Conservation (phyloP, 345 rosid species). For the Citrus mangshanensis region DNA sequence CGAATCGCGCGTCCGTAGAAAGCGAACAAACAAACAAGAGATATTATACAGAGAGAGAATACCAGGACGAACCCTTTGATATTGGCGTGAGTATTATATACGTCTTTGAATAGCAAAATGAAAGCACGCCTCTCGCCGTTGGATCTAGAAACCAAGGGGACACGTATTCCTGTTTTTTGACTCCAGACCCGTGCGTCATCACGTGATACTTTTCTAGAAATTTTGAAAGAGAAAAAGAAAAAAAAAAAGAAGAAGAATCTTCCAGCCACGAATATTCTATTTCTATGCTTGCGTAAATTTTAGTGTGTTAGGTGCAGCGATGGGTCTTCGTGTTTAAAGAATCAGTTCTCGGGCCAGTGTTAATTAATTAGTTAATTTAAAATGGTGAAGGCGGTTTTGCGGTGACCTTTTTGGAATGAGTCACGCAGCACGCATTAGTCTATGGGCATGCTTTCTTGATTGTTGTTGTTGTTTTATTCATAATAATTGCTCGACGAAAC, state of each 20-base stretch:
- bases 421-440: neutral
- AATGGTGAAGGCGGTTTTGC: too few species aligned
- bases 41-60: neutral
- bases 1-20: neutral
- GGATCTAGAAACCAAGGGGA: neutral
- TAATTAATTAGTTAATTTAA: too few species aligned
- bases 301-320: neutral
- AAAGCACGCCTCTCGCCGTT: neutral
- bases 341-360: too few species aligned
- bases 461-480: too few species aligned
- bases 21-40: neutral
- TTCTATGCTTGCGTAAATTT: too few species aligned
- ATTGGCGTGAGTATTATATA: too few species aligned
- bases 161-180: neutral
- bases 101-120: neutral
- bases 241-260: neutral
- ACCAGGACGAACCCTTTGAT: neutral
- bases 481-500: neutral
- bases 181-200: neutral
- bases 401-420: neutral
- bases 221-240: neutral
- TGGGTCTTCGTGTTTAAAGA: neutral
- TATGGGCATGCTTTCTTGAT: neutral
- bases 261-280: conserved; percentile 1
- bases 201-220: conserved; percentile 1